Base-by-base conservation (phyloP, 371 early-diverging fungal species). In the Circinella umbellata region DNA sequence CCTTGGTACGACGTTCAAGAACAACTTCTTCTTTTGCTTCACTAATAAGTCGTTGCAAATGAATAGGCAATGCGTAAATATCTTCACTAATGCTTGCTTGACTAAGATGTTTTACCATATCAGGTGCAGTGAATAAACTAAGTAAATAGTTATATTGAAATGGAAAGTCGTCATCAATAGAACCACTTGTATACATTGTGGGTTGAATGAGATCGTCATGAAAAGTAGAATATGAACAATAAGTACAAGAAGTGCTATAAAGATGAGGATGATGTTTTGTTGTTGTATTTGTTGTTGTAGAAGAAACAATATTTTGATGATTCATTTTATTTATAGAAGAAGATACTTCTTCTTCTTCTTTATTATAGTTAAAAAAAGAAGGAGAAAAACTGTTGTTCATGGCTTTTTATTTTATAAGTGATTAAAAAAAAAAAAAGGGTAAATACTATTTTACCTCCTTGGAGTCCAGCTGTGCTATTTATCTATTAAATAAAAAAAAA, bases 21-120 rank as follows among this genome's bases (percentile, higher is more conserved):
- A 73, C 71, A 0, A 73, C 75, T 64, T 78, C 78, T 38, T 78
- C 75, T 64, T 75, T 78, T 62, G 75, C 78, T 70, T 78, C 75
- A 13, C 66, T 69, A 46, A 78, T 70, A 6, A 78, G 61, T 27
- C 69, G 64, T 54, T 78, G 78, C 27, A 74, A 48, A 60, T 73
- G 74, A 48, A 78, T 69, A 27, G 77, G 77, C 9, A 76, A 61
- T 13, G 71, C 72, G 49, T 73, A 69, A 17, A 76, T 70, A 49
- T 76, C 77, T 54, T 76, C 77, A 34, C 67, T 65, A 51, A 69
- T 60, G n/a, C 57, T 68, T 36, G 77, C 59, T 47, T 72, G 63
- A 34, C 70, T 61, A 14, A 76, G 64, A 55, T 69, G 69, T 11
- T 68, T 61, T 10, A 42, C 70, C 65, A 76, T 76, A 39, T 76